Evolutionary conservation across 129 eudicot species (phyloP).

Genomic region (Flaveria trinervia): DNA sequence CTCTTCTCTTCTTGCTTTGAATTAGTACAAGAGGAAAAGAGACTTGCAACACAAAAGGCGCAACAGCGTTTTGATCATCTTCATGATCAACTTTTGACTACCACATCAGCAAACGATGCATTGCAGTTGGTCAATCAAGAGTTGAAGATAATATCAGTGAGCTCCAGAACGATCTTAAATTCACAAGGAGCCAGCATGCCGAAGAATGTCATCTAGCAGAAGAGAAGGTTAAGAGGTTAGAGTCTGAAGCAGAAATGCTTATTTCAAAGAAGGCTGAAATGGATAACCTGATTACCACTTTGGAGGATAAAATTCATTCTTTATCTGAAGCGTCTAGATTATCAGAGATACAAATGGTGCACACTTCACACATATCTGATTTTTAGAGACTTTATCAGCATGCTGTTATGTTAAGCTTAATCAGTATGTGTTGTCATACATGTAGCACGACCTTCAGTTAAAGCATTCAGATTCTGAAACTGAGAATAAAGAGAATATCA

Average conservation of each 20-base stretch:
- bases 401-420: conserved; percentile 26
- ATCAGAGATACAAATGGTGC: conserved; percentile 68
- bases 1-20: conserved; percentile 52
- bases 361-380: not conserved
- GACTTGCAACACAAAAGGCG: conserved; percentile 49
- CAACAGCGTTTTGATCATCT: conserved; percentile 52
- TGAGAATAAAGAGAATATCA: conserved; percentile 52
- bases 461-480: conserved; percentile 66
- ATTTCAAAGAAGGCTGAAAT: conserved; percentile 56
- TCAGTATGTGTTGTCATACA: conserved; percentile 18
- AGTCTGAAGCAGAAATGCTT: conserved; percentile 66
- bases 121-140: conserved; percentile 54
- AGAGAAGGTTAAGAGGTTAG: conserved; percentile 62
- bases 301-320: conserved; percentile 60
- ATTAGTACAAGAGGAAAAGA: conserved; percentile 57
- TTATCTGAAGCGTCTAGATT: conserved; percentile 52
- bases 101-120: conserved; percentile 61
- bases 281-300: conserved; percentile 44
- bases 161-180: conserved; percentile 69
- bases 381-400: not conserved
- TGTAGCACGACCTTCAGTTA: conserved; percentile 70
- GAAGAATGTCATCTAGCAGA: conserved; percentile 85
- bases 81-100: conserved; percentile 36
- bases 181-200: conserved; percentile 82
- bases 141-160: conserved; percentile 56